phyloP scores from a whole-genome alignment of 108 stramenopile species.

The Schizochytrium sp. region DNA sequence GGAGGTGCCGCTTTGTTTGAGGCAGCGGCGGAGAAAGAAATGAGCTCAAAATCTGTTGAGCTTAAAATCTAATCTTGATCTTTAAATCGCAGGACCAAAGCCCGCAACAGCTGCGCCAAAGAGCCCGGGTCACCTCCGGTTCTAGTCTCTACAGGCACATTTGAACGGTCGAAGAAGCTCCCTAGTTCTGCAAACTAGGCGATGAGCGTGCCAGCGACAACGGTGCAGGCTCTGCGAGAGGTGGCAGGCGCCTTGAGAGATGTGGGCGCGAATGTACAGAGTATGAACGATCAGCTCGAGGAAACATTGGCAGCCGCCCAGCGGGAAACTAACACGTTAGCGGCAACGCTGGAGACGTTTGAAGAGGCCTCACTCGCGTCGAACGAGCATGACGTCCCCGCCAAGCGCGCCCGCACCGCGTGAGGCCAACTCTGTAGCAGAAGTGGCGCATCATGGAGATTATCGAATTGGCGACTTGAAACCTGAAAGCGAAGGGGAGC shows the following conservation, averaged over 20 bases:
- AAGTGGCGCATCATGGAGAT: neutral
- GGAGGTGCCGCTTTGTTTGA: too few species aligned
- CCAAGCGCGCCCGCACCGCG: neutral
- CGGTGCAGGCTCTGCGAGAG: conserved; percentile 50
- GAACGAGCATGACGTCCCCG: neutral
- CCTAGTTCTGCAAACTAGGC: too few species aligned
- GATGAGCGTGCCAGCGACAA: conserved; percentile 5
- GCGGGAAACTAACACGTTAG: neutral
- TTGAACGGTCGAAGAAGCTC: too few species aligned
- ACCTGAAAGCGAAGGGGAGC: neutral
- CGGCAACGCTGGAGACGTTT: neutral
- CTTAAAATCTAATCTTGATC: too few species aligned
- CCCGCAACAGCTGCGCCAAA: too few species aligned
- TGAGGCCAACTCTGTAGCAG: neutral
- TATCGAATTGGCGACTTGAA: neutral
- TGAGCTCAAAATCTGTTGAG: too few species aligned
- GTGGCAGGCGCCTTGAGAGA: conserved; percentile 48
- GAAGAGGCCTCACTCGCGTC: neutral
- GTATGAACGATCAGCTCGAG: conserved; percentile 41
- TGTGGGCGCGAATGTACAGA: conserved; percentile 15
- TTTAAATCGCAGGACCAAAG: too few species aligned
- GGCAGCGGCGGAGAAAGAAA: too few species aligned
- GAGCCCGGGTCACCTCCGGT: too few species aligned
- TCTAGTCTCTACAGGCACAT: too few species aligned
- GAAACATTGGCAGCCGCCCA: conserved; percentile 19